Evolutionary conservation across 2,329 filamentous ascomycete species (phyloP), one percentile per base, ranked within the genome.

Genomic region (Neopestalotiopsis sp.): DNA sequence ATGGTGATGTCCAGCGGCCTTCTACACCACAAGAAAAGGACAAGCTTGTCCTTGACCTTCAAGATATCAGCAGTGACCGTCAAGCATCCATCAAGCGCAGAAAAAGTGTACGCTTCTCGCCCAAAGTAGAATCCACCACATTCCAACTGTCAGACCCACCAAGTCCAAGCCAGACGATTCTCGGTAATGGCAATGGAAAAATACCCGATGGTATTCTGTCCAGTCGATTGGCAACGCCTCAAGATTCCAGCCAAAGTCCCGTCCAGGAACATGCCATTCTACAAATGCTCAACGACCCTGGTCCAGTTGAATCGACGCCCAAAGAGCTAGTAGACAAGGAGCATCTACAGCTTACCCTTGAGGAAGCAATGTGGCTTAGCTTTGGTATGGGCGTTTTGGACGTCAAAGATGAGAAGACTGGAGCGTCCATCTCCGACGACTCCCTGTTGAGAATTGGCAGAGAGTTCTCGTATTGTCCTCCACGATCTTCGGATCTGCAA

Each of bases 311-410:
- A 17, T 13, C 49, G 17, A 68, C 67, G 58, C n/a, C 38, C 9
- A 45, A 67, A 1, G 73, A 78, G n/a, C 75, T 88, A 3, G 74
- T 79, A 65, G 85, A 89, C 72, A 86, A 82, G 81, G 96, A 99
- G 76, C 94, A 98, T 76, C 89, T 98, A n/a, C 96, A 98, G 78
- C 86, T 99, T 9, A 94, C 92, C 2, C 88, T 92, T 0, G 94
- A 98, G 79, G 96, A 99, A 80, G 91, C 94, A 0, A 97, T 98
- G 81, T 99, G 97, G 79, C 87, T 99, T 10, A 86, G 85, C 4
- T 98, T 97, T 77, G 92, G 88, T 0, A 84, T 99, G 1, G 95
- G 95, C 0, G 88, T 88, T 4, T 86, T 99, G 9, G 81, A 86
- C 3, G 85, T 98, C 13, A 82, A 81, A 1, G 86, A 91, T 69